Evolutionary conservation across 2,329 filamentous ascomycete species (phyloP).

Genomic region (Colletotrichum eleusines): DNA sequence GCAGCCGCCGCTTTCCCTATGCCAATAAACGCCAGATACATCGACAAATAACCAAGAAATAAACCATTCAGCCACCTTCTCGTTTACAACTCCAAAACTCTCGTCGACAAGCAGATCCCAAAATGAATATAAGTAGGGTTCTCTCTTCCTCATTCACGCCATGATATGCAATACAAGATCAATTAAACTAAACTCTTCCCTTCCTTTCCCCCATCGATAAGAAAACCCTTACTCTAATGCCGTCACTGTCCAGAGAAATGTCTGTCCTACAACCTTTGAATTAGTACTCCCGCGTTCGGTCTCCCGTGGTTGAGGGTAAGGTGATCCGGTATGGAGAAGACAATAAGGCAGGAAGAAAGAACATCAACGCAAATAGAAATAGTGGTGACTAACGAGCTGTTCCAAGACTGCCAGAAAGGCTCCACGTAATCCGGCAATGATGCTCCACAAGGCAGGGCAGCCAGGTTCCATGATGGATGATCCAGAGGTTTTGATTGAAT

Average conservation of each 20-base stretch:
- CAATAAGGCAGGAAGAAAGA: not conserved
- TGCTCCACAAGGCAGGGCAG: slow-evolving; percentile 10
- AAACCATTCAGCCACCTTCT: not conserved
- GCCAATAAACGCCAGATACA: slow-evolving; percentile 22
- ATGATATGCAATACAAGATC: slow-evolving; percentile 12
- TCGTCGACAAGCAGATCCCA: not conserved
- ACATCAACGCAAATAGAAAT: slow-evolving; percentile 18
- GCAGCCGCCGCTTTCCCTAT: slow-evolving; percentile 5
- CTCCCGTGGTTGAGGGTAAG: slow-evolving; percentile 4
- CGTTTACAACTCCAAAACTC: slow-evolving; percentile 5
- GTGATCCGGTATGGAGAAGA: not conserved
- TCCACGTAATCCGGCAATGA: slow-evolving; percentile 13
- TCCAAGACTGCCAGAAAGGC: slow-evolving; percentile 2
- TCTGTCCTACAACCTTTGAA: slow-evolving; percentile 7
- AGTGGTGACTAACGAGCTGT: slow-evolving; percentile 40
- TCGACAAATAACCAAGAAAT: slow-evolving; percentile 8
- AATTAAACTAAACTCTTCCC: not conserved
- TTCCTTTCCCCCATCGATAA: not conserved
- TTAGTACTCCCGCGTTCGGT: slow-evolving; percentile 34
- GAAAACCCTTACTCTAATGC: not conserved
- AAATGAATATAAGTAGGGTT: not conserved
- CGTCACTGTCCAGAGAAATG: not conserved
- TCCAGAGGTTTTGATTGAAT: slow-evolving; percentile 1
- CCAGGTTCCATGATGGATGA: slow-evolving; percentile 1
- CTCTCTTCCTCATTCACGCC: not conserved